A percentile compares a stretch with the other conserved stretches of the same genome.
Conservation (phyloP, 306 rosid species). For the Abrus precatorius region DNA sequence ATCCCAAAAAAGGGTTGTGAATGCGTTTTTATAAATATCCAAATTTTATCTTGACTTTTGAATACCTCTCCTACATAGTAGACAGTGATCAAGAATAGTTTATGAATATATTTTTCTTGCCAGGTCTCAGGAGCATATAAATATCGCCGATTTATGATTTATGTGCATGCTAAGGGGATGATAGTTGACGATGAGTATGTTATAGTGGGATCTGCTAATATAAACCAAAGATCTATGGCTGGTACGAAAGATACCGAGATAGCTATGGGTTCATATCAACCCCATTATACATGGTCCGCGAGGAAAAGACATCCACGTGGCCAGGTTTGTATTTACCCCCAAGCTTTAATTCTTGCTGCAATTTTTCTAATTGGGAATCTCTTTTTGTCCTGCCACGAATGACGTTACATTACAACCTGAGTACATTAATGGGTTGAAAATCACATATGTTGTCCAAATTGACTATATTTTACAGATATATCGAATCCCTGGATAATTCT, state of each 20-base stretch:
- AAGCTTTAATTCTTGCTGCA: constrained; percentile 24
- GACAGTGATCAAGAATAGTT: constrained; percentile 29
- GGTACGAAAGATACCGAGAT: constrained; percentile 97
- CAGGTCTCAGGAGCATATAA: constrained; percentile 66
- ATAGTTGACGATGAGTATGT: constrained; percentile 90
- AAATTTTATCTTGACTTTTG: not conserved
- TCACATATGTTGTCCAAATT: not conserved
- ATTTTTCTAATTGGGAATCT: constrained; percentile 17
- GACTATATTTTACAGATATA: constrained; percentile 24
- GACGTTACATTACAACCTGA: not conserved
- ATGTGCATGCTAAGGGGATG: constrained; percentile 98
- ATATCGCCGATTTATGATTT: constrained; percentile 80
- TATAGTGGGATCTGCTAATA: constrained; percentile 92
- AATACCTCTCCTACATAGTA: constrained; percentile 14
- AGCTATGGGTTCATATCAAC: constrained; percentile 97
- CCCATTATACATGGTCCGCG: constrained; percentile 79
- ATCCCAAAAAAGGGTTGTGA: not conserved
- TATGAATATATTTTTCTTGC: constrained; percentile 39
- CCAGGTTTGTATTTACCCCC: constrained; percentile 69
- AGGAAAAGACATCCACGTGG: constrained; percentile 74
- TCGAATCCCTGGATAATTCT: constrained; percentile 22
- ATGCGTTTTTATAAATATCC: not conserved
- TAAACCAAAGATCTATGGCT: constrained; percentile 98
- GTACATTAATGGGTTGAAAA: constrained; percentile 28
- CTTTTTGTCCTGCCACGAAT: constrained; percentile 25